Percentiles rank a stretch among this genome's conserved stretches.
Evolutionary conservation across 2,329 filamentous ascomycete genomes (phyloP).

Genomic region (Emmonsia crescens): DNA sequence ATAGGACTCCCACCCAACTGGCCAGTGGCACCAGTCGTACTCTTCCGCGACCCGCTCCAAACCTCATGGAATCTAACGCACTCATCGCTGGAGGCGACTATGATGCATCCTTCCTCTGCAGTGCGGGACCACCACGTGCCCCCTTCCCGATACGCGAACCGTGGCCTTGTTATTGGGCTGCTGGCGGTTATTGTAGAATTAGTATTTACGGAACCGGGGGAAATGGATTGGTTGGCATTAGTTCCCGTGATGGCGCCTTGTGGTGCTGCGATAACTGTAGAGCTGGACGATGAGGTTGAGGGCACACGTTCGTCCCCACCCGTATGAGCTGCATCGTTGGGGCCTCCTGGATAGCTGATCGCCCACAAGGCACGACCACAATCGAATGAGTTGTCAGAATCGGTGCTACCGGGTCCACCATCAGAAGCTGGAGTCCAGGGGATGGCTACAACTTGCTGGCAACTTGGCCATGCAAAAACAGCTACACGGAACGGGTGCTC

Average conservation of each 20-base stretch:
- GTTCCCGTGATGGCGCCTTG: not conserved
- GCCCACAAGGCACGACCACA: conserved; percentile 61
- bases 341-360: conserved; percentile 67
- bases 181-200: not conserved
- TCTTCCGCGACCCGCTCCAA: conserved; percentile 58
- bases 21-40: conserved; percentile 44
- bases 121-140: conserved; percentile 47
- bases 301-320: not conserved
- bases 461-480: conserved; percentile 90
- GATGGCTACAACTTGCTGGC: conserved; percentile 71
- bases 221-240: not conserved
- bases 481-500: conserved; percentile 83
- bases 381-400: conserved; percentile 20
- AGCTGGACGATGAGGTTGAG: not conserved
- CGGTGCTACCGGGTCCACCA: conserved; percentile 18
- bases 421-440: conserved; percentile 58
- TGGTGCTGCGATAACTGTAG: not conserved
- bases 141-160: conserved; percentile 36
- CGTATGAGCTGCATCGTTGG: conserved; percentile 24
- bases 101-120: conserved; percentile 66
- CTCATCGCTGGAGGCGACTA: conserved; percentile 84
- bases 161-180: not conserved
- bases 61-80: conserved; percentile 94
- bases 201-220: not conserved
- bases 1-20: conserved; percentile 75